phyloP scores from a whole-genome alignment of 164 flowering plant species.

The Magnolia sinica region DNA sequence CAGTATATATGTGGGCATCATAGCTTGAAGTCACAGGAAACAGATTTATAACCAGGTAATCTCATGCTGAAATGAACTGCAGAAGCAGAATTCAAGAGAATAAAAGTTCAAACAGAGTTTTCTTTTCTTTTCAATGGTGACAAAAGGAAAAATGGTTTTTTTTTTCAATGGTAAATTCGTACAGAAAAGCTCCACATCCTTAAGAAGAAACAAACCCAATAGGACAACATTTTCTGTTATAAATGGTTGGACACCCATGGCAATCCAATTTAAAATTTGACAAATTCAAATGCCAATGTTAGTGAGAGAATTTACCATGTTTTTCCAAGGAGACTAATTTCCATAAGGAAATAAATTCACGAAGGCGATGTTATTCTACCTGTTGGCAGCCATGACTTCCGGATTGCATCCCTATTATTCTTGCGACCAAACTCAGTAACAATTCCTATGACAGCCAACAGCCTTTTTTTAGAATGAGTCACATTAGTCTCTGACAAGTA shows the following conservation, averaged over 20 bases:
- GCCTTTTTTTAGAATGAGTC: conserved; percentile 41
- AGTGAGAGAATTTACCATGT: neutral
- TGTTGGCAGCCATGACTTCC: conserved; percentile 89
- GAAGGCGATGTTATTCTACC: conserved; percentile 41
- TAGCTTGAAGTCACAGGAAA: neutral
- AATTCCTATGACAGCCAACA: conserved; percentile 70
- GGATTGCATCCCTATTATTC: conserved; percentile 77
- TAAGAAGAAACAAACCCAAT: neutral
- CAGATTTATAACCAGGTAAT: neutral
- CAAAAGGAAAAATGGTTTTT: no score
- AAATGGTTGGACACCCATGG: neutral
- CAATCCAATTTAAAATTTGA: neutral
- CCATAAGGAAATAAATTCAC: conserved; percentile 11
- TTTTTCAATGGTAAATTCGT: no score
- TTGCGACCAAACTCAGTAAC: conserved; percentile 65
- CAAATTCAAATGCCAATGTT: neutral
- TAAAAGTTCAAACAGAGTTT: no score
- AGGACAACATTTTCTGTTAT: neutral
- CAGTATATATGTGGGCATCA: no score
- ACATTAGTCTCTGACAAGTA: conserved; percentile 32
- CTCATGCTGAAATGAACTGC: no score
- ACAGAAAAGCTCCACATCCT: neutral
- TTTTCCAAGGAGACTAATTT: neutral
- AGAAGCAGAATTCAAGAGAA: no score
- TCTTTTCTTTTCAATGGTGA: no score